Evolutionary conservation across 129 eudicot genomes (phyloP), one percentile per base, ranked within the genome.

Genomic region (Sambucus nigra): DNA sequence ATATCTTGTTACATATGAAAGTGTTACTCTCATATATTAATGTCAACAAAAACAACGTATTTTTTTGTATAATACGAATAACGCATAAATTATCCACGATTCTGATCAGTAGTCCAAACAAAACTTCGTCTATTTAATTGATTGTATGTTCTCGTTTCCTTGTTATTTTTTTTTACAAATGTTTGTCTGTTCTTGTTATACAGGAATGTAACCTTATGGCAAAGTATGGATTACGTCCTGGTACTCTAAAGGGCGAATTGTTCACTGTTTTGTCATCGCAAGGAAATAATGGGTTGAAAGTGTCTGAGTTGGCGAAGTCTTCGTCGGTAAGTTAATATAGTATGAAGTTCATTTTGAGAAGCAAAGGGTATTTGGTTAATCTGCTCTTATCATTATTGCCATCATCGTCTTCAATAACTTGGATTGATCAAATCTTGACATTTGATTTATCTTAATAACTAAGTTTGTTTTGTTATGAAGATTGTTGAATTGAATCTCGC

Each of bases 181-280:
- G 19, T 53, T 40, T 69, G 18, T 53, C 18, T 40, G 8, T 47
- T 52, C 21, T 38, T 72, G 53, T 60, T 70, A 40, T 32, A 25
- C 70, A 91, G 98, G 95, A 82, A 74, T 76, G 57, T 51, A 71
- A 59, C 58, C 59, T 73, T 47, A 79, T 85, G 89, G 71, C 68
- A 25, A 91, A 71, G 65, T 86, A 73, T 72, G 95, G 98, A 21
- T 65, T 91, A 59, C 68, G 64, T 45, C 80, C 78, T 18, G 89
- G 94, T 62, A 81, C 95, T 51, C 62, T 91, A 64, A 85, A 91
- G 81, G 94, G 89, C n/a, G 99, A 79, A 73, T 47, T 91, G 29
- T 91, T 86, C 57, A 72, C 59, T 21, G 65, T 72, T 61, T 73
- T 91, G 77, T 67, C 65, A 19, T 64, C 47, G 47, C 76, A 72